Conservation (phyloP, 257 asterid genomes). For the Ilex aquifolium region DNA sequence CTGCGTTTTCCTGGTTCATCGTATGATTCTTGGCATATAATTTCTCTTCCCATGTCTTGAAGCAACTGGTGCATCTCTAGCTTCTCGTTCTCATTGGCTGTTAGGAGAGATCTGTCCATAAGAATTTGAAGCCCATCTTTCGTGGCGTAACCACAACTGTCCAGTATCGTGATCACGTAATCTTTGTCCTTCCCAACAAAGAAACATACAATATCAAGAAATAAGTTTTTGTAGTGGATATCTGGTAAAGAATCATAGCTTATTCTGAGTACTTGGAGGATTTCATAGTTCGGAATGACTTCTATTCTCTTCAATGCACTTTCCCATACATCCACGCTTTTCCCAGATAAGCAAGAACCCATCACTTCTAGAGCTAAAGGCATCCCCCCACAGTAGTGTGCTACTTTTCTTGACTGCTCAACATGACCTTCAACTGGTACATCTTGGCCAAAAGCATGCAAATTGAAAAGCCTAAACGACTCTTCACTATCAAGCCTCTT, state of each 20-base stretch:
- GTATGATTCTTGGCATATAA: conserved; percentile 17
- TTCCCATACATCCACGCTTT: background rate
- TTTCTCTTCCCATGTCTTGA: conserved; percentile 1
- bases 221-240: background rate
- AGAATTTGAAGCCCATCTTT: conserved; percentile 7
- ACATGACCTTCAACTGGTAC: conserved; percentile 2
- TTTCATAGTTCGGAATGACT: background rate
- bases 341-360: conserved; percentile 11
- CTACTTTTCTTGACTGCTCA: background rate
- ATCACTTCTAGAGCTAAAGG: conserved; percentile 17
- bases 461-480: conserved; percentile 11
- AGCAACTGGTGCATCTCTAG: conserved; percentile 3
- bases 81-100: background rate
- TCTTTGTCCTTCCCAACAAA: background rate
- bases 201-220: background rate
- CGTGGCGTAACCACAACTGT: background rate
- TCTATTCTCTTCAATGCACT: background rate
- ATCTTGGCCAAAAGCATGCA: conserved; percentile 15
- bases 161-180: conserved; percentile 3
- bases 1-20: conserved; percentile 13
- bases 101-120: conserved; percentile 5
- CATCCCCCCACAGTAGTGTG: conserved; percentile 2
- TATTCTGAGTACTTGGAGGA: conserved; percentile 3
- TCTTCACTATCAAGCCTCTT: background rate
- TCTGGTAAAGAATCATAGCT: conserved; percentile 4